Percentiles rank a stretch among this genome's conserved stretches.
Conservation (phyloP, 2,329 filamentous ascomycete genomes). For the Drechmeria coniospora region DNA sequence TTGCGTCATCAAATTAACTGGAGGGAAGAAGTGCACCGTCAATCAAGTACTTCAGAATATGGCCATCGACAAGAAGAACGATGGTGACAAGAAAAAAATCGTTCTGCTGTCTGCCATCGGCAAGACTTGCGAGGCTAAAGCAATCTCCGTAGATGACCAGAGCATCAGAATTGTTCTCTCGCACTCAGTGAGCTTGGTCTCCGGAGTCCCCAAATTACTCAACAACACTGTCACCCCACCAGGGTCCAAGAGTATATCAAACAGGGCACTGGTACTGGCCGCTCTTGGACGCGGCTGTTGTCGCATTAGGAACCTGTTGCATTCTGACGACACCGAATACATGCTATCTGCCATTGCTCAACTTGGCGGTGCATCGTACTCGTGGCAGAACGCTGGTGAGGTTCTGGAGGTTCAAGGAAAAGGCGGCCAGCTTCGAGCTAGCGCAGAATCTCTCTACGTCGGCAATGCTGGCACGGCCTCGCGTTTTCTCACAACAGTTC, state of each 20-base stretch:
- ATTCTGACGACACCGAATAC: constrained; percentile 92
- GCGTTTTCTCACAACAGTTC: constrained; percentile 84
- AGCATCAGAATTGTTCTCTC: constrained; percentile 75
- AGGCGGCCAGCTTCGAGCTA: constrained; percentile 71
- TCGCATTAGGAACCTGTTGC: constrained; percentile 78
- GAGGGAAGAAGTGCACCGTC: constrained; percentile 75
- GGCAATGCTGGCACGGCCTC: constrained; percentile 95
- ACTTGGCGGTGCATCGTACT: constrained; percentile 74
- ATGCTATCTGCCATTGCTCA: constrained; percentile 87
- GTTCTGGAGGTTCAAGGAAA: constrained; percentile 79
- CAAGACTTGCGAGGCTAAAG: constrained; percentile 70
- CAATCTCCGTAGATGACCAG: constrained; percentile 75
- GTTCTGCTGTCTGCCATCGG: constrained; percentile 86
- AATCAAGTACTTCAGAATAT: constrained; percentile 80
- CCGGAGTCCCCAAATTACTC: constrained; percentile 51
- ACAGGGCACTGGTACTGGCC: constrained; percentile 84
- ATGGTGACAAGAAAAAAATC: constrained; percentile 88
- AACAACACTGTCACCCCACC: constrained; percentile 71
- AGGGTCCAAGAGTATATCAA: constrained; percentile 95
- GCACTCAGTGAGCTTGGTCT: constrained; percentile 56
- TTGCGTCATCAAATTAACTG: constrained; percentile 64
- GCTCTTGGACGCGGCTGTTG: constrained; percentile 78
- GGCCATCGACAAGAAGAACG: constrained; percentile 98
- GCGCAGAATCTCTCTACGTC: constrained; percentile 65
- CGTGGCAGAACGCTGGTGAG: constrained; percentile 91